Evolutionary conservation across 2,329 filamentous ascomycete genomes (phyloP).

Genomic region (Rutstroemia sp.): DNA sequence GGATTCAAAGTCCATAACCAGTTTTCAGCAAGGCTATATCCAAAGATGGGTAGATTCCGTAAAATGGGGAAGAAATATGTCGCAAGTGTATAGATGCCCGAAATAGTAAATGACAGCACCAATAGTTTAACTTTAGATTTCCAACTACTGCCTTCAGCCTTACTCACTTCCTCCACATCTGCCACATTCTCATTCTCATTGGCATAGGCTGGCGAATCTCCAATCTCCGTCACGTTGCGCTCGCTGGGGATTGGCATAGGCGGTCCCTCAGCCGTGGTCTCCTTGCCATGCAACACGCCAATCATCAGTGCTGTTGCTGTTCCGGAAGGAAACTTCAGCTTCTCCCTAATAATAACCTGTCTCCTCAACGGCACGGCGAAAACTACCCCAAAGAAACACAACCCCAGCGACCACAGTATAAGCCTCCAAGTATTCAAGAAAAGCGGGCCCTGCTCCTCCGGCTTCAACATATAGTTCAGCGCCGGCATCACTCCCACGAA

Average conservation of each 20-base stretch:
- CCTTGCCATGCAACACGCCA: conserved; percentile 71
- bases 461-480: conserved; percentile 74
- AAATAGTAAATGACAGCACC: conserved; percentile 49
- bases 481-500: conserved; percentile 94
- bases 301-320: conserved; percentile 95
- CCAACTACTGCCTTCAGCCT: conserved; percentile 25
- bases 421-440: conserved; percentile 66
- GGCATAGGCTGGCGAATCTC: conserved; percentile 1
- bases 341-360: conserved; percentile 89
- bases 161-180: conserved; percentile 22
- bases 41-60: conserved; percentile 82
- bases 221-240: not conserved
- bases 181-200: conserved; percentile 9
- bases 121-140: conserved; percentile 33
- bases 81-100: conserved; percentile 63
- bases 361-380: conserved; percentile 87
- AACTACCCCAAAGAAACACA: conserved; percentile 94
- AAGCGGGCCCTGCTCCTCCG: conserved; percentile 72
- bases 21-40: conserved; percentile 59
- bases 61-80: conserved; percentile 88
- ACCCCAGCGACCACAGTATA: conserved; percentile 82
- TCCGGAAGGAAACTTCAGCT: conserved; percentile 88
- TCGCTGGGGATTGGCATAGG: conserved; percentile 1
- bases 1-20: conserved; percentile 98
- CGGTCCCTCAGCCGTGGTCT: conserved; percentile 19